A percentile compares a stretch with the other conserved stretches of the same genome.
Evolutionary conservation across 345 rosid genomes (phyloP).

Genomic region (Bretschneidera sinensis): DNA sequence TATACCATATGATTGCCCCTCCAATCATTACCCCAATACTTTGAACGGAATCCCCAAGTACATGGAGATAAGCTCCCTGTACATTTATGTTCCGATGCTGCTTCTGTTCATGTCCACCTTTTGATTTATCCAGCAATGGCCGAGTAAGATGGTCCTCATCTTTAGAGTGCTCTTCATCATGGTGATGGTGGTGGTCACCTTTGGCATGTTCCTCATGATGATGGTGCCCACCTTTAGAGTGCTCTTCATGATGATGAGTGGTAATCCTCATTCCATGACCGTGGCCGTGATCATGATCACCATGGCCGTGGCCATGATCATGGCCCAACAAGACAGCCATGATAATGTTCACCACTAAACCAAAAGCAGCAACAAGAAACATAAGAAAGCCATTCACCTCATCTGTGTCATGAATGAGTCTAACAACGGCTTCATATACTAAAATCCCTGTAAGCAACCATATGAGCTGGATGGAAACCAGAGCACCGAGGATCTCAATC

Average conservation of each 20-base stretch:
- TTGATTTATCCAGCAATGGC: conserved; percentile 35
- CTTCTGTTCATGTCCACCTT: conserved; percentile 23
- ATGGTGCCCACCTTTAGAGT: conserved; percentile 27
- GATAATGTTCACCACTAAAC: conserved; percentile 53
- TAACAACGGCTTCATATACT: conserved; percentile 63
- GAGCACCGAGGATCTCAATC: conserved; percentile 70
- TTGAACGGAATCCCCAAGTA: conserved; percentile 76
- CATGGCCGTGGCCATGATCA: conserved; percentile 48
- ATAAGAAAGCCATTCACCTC: conserved; percentile 67
- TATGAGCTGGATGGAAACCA: conserved; percentile 67
- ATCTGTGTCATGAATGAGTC: conserved; percentile 42
- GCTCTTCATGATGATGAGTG: conserved; percentile 37
- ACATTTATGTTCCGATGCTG: conserved; percentile 53
- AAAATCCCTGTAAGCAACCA: conserved; percentile 79
- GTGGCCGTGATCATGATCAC: conserved; percentile 23
- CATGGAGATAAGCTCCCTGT: conserved; percentile 86
- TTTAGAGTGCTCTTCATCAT: no score
- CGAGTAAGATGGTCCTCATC: no score
- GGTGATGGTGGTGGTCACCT: background rate
- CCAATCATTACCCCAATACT: conserved; percentile 84
- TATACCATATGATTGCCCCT: conserved; percentile 71
- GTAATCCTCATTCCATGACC: conserved; percentile 38
- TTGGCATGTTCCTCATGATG: conserved; percentile 11
- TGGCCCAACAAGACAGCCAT: conserved; percentile 74
- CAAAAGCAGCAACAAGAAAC: conserved; percentile 69